These are phyloP conservation scores for Paracorniculantispora psalliotae DNA, from an alignment of 2,329 filamentous ascomycete species.

Conservation along the genomic window DNA sequence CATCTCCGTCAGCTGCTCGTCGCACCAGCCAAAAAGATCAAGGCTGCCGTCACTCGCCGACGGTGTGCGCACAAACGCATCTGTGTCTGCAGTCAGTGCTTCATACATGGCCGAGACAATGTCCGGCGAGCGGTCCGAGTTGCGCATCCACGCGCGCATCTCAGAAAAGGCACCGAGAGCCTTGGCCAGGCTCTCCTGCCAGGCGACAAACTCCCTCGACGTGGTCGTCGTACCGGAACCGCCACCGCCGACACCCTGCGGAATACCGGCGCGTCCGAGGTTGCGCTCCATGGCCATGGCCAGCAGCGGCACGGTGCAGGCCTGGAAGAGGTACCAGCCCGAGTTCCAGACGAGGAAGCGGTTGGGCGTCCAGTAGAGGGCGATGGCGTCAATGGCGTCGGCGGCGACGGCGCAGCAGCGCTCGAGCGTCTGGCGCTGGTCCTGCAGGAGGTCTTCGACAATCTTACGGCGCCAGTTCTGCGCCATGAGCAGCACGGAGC, in stretches of 20 bases:
- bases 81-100: constrained; percentile 19
- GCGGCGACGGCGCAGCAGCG: constrained; percentile 23
- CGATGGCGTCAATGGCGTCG: constrained; percentile 28
- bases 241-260: background rate
- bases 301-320: constrained; percentile 26
- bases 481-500: constrained; percentile 20
- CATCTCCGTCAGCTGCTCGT: constrained; percentile 24
- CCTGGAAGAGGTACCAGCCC: constrained; percentile 30
- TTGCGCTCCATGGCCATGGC: constrained; percentile 24
- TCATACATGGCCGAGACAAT: constrained; percentile 25
- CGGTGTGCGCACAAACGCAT: constrained; percentile 20
- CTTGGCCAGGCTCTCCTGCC: constrained; percentile 22
- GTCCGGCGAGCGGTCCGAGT: constrained; percentile 23
- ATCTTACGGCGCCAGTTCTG: constrained; percentile 19
- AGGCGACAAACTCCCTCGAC: constrained; percentile 13
- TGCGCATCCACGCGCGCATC: constrained; percentile 26
- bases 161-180: constrained; percentile 23
- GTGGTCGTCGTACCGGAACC: background rate
- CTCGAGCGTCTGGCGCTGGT: constrained; percentile 21
- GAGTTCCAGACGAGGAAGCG: constrained; percentile 28
- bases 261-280: constrained; percentile 11
- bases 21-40: constrained; percentile 24
- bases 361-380: constrained; percentile 28
- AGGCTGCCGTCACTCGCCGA: constrained; percentile 22
- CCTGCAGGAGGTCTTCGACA: constrained; percentile 15